Evolutionary conservation across 2,329 filamentous ascomycete genomes (phyloP), one percentile per base, ranked within the genome.

Genomic region (Colletotrichum tabaci): DNA sequence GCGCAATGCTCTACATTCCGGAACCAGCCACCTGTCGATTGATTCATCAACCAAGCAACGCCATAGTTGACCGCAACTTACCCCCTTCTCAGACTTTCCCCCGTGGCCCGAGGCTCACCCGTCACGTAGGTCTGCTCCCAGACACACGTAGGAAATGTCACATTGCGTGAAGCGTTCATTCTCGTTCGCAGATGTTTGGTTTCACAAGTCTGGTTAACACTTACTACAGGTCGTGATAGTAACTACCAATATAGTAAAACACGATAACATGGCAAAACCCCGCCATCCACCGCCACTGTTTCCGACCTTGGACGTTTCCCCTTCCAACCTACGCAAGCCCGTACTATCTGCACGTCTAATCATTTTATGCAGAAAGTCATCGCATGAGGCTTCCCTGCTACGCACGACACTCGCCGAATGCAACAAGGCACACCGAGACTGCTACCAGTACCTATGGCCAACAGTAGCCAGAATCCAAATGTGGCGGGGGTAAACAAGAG

Each of bases 401-500:
- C 3, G 10, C 13, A 40, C 46, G 46, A 50, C 60, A 62, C 60
- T 62, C 42, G 60, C 35, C 60, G 60, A 50, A 13, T 42, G 60
- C 13, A 46, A 52, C 47, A 7, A 55, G 49, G 23, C 40, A 18
- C 18, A 18, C 35, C 6, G 12, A 35, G 30, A 18, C n/a, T 42
- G 44, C 38, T n/a, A 49, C 21, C 46, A 49, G n/a, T n/a, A 46
- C 30, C 12, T 21, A 16, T 63, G 13, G 15, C 23, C 21, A 55
- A 12, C 23, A 5, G 15, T 6, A 38, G 23, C 38, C 49, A 26
- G 49, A 44, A 35, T 23, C 35, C 21, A 46, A 6, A 66, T 72
- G 53, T 69, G 73, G 73, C 76, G 69, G 74, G 71, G 71, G 72
- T 75, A 75, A 76, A 73, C 74, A 77, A 79, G 81, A 80, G 78